phyloP scores from a whole-genome alignment of 441 rosid genomes.

The Aleurites moluccanus region DNA sequence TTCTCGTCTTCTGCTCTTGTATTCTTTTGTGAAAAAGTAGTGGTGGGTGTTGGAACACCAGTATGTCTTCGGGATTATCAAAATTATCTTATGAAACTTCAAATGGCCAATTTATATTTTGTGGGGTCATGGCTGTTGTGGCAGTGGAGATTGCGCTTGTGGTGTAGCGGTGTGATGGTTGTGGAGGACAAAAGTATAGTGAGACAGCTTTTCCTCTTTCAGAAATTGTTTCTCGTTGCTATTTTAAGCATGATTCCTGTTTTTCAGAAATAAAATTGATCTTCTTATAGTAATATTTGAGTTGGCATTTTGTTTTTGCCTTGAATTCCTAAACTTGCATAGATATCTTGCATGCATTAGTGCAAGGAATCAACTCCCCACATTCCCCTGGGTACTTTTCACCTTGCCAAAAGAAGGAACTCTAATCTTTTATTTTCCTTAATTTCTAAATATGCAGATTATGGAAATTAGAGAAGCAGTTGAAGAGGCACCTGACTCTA shows the following conservation, averaged over 20 bases:
- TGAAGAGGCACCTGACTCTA: conserved; percentile 68
- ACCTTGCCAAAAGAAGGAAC: neutral
- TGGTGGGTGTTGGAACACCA: neutral
- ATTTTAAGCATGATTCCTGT: neutral
- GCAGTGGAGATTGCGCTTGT: neutral
- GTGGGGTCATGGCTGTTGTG: neutral
- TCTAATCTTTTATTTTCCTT: conserved; percentile 5
- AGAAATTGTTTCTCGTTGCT: neutral
- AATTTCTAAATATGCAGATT: conserved; percentile 46
- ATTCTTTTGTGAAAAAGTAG: neutral
- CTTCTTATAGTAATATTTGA: neutral
- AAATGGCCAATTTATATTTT: neutral
- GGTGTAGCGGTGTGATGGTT: neutral
- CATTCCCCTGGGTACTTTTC: too few relatives aligned
- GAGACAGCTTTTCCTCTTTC: neutral
- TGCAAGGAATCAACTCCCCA: neutral
- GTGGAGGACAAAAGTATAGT: neutral
- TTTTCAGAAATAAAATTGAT: neutral
- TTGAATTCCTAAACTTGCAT: neutral
- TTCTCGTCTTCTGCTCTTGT: neutral
- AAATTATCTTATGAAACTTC: neutral
- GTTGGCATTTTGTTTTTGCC: neutral
- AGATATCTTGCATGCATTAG: neutral
- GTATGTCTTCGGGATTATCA: neutral
- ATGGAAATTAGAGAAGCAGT: conserved; percentile 95